phyloP scores from a whole-genome alignment of 2,329 filamentous ascomycete species.

The Pyrenophora tritici-repentis region DNA sequence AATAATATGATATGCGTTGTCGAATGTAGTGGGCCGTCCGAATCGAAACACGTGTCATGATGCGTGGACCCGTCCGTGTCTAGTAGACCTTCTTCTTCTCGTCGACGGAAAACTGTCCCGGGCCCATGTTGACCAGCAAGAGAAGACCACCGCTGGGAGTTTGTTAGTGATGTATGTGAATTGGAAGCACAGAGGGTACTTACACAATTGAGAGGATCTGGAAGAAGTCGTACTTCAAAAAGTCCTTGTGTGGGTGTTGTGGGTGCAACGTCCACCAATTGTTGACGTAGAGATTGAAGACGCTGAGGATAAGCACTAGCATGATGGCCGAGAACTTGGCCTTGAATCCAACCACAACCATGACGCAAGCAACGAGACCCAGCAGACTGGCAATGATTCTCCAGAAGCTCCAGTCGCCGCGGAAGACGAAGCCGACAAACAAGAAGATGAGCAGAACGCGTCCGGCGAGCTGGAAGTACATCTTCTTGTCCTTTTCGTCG shows the following conservation, averaged over 20 bases:
- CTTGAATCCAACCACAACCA: constrained; percentile 99
- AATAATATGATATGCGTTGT: constrained; percentile 25
- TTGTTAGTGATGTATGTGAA: constrained; percentile 21
- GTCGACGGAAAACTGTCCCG: constrained; percentile 95
- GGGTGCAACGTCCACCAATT: constrained; percentile 99
- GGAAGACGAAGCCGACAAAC: constrained; percentile 95
- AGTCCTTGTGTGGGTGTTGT: constrained; percentile 99
- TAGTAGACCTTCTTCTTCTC: constrained; percentile 99
- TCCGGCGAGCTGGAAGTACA: constrained; percentile 99
- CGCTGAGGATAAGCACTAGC: constrained; percentile 89
- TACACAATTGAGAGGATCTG: constrained; percentile 97
- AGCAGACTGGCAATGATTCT: constrained; percentile 82
- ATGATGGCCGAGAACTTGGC: constrained; percentile 98
- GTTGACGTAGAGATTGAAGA: constrained; percentile 97
- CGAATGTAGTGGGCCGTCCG: constrained; percentile 29
- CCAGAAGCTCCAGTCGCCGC: constrained; percentile 89
- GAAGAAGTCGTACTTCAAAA: constrained; percentile 99
- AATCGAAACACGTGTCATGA: constrained; percentile 24
- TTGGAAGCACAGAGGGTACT: constrained; percentile 39
- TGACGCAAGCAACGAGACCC: constrained; percentile 89
- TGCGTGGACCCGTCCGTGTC: constrained; percentile 51
- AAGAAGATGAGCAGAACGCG: constrained; percentile 96
- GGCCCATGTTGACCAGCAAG: constrained; percentile 97
- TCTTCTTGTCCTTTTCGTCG: constrained; percentile 99
- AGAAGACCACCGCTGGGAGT: constrained; percentile 76